Percentiles rank a stretch among this genome's conserved stretches.
phyloP scores from a whole-genome alignment of 768 basidiomycete genomes.

The Phaeolepiota aurea region DNA sequence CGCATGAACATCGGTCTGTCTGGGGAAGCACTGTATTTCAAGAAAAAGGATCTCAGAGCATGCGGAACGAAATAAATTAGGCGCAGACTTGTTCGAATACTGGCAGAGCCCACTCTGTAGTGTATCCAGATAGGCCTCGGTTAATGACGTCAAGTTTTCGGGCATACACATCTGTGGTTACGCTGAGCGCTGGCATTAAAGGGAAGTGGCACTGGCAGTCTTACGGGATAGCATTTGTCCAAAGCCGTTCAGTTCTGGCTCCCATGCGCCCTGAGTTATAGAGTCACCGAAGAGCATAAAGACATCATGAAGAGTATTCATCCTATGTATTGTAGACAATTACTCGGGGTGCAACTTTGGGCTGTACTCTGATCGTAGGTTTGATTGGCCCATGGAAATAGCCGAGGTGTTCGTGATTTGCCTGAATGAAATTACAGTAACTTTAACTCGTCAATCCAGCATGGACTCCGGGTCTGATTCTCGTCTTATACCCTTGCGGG shows the following conservation, averaged over 20 bases:
- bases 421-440: no score
- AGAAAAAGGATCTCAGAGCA: no score
- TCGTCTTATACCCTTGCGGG: constrained; percentile 49
- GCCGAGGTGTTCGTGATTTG: no score
- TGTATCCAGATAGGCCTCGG: constrained; percentile 80
- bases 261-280: constrained; percentile 66
- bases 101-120: constrained; percentile 78
- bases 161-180: constrained; percentile 68
- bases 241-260: constrained; percentile 43
- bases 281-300: constrained; percentile 81
- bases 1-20: constrained; percentile 32
- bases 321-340: background rate
- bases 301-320: constrained; percentile 42
- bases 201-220: constrained; percentile 15
- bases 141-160: constrained; percentile 84
- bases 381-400: no score
- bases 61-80: no score
- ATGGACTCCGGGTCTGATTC: constrained; percentile 14
- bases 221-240: constrained; percentile 60
- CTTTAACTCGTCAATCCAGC: constrained; percentile 4
- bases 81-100: constrained; percentile 64
- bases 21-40: constrained; percentile 57
- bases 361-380: no score
- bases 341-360: no score
- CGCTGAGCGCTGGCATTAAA: no score